Conservation (phyloP, 306 rosid genomes). For the Quercus bicolor region DNA sequence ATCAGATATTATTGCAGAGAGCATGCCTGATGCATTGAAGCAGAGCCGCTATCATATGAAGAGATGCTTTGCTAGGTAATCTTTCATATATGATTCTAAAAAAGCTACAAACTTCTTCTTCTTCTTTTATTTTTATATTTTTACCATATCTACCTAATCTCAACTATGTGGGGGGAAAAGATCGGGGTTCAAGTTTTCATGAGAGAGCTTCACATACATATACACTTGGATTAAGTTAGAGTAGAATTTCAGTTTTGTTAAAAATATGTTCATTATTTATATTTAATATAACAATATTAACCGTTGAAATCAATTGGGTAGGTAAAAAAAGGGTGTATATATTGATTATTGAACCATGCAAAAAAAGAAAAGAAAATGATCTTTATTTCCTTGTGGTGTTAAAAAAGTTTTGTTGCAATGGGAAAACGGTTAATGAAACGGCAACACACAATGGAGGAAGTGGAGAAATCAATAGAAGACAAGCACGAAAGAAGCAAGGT, state of each 20-base stretch:
- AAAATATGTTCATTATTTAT: too few species aligned
- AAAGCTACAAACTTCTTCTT: too few species aligned
- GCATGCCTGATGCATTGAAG: conserved; percentile 69
- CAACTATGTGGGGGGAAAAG: too few species aligned
- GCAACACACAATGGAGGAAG: conserved; percentile 68
- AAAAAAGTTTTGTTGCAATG: conserved; percentile 25
- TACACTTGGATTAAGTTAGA: too few species aligned
- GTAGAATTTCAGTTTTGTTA: too few species aligned
- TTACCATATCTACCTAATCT: too few species aligned
- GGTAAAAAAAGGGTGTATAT: too few species aligned
- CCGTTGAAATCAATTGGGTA: too few species aligned
- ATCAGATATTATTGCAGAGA: conserved; percentile 61
- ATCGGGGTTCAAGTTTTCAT: fast-evolving
- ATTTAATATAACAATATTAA: too few species aligned
- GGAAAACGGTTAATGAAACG: conserved; percentile 66
- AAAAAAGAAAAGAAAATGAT: not conserved
- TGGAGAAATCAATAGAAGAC: conserved; percentile 63
- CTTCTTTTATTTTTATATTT: too few species aligned
- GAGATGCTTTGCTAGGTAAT: conserved; percentile 72
- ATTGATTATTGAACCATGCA: not conserved
- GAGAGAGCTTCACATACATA: too few species aligned
- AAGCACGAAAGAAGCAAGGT: conserved; percentile 47
- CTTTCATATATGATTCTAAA: too few species aligned
- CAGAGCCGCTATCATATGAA: conserved; percentile 71
- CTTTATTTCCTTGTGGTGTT: not conserved